Percentiles rank a stretch among this genome's conserved stretches.
Conservation (phyloP, 2,329 filamentous ascomycete genomes). For the Leptographium wingfieldii region DNA sequence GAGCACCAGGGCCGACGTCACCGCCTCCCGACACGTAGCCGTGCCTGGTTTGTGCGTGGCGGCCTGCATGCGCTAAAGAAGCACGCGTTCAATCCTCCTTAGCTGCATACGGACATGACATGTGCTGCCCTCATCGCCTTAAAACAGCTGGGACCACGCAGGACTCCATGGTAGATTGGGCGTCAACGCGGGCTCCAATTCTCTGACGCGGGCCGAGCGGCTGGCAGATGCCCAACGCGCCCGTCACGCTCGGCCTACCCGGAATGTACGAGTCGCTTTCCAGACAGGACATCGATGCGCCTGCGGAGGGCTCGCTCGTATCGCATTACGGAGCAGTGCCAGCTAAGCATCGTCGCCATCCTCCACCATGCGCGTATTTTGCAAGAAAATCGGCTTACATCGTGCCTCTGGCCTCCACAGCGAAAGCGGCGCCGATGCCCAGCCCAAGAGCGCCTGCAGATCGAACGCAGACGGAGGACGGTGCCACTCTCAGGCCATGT, state of each 20-base stretch:
- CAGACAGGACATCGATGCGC: neutral
- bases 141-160: too few species aligned
- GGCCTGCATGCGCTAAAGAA: neutral
- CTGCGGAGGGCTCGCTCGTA: too few species aligned
- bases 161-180: slow-evolving; percentile 1
- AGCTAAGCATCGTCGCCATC: too few species aligned
- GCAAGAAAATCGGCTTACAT: too few species aligned
- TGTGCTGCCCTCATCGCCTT: too few species aligned
- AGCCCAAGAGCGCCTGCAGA: too few species aligned
- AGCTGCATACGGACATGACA: neutral
- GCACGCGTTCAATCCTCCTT: neutral
- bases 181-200: slow-evolving; percentile 2
- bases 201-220: neutral
- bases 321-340: too few species aligned
- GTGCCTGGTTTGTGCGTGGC: neutral
- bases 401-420: too few species aligned
- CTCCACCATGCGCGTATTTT: too few species aligned
- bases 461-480: too few species aligned
- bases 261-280: neutral
- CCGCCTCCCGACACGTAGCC: slow-evolving; percentile 5
- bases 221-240: neutral
- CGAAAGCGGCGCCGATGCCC: too few species aligned
- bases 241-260: neutral
- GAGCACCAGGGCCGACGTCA: slow-evolving; percentile 1
- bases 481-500: too few species aligned